These are phyloP conservation scores for Globisporangium polare DNA, from an alignment of 352 stramenopile genomes.

Conservation along the genomic window DNA sequence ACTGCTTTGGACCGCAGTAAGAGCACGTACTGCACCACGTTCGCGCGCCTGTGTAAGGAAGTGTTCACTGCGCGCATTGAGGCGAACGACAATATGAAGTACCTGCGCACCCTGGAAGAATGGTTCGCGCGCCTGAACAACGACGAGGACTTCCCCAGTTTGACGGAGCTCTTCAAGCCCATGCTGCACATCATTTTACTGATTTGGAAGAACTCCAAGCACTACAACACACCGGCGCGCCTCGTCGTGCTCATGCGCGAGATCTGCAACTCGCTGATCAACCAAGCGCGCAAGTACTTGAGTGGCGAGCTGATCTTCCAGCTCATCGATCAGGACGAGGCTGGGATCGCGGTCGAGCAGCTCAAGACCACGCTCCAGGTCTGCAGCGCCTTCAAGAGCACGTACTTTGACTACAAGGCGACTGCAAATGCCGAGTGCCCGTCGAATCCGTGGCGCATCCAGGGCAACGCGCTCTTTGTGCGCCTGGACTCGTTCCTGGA, in stretches of 20 bases:
- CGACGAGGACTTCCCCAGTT: constrained; percentile 92
- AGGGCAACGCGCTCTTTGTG: constrained; percentile 97
- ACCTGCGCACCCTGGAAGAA: constrained; percentile 94
- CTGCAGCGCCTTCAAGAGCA: constrained; percentile 96
- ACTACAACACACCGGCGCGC: constrained; percentile 97
- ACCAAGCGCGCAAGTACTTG: constrained; percentile 91
- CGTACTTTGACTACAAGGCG: constrained; percentile 98
- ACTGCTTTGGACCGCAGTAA: constrained; percentile 93
- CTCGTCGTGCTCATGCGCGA: constrained; percentile 97
- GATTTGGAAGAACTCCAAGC: constrained; percentile 99
- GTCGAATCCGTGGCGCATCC: constrained; percentile 97
- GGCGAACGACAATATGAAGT: constrained; percentile 98
- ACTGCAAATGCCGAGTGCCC: constrained; percentile 96
- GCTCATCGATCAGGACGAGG: constrained; percentile 96
- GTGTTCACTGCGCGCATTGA: constrained; percentile 95
- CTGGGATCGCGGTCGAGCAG: constrained; percentile 91
- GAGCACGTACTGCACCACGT: constrained; percentile 96
- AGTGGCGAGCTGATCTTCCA: constrained; percentile 95
- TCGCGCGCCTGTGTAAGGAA: constrained; percentile 96
- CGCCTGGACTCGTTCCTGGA: constrained; percentile 97
- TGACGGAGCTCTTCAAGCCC: constrained; percentile 95
- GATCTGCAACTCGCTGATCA: constrained; percentile 98
- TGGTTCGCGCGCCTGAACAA: constrained; percentile 96
- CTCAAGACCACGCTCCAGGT: constrained; percentile 93
- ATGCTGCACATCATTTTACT: constrained; percentile 98